Evolutionary conservation across 2,329 filamentous ascomycete species (phyloP).

Genomic region (Diaporthe amygdali): DNA sequence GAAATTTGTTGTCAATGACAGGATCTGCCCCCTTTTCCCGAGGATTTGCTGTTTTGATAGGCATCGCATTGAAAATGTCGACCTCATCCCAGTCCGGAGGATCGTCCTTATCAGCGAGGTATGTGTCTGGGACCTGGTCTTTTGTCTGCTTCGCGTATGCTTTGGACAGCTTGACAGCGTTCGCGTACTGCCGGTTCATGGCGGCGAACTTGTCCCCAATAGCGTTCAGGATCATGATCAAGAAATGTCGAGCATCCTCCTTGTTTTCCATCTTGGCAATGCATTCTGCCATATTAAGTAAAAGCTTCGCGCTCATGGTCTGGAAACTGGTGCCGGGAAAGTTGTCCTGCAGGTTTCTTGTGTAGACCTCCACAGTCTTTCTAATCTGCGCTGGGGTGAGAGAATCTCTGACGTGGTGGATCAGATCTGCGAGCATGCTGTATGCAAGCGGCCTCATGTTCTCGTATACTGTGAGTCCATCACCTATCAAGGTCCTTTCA

Average conservation of each 20-base stretch:
- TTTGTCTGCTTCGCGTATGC: constrained; percentile 74
- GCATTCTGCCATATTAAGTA: constrained; percentile 97
- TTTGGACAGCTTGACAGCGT: constrained; percentile 91
- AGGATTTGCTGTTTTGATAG: constrained; percentile 93
- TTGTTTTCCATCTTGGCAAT: constrained; percentile 95
- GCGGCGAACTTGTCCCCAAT: constrained; percentile 98
- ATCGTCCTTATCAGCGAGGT: constrained; percentile 80
- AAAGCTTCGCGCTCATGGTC: constrained; percentile 97
- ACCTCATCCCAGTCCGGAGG: constrained; percentile 97
- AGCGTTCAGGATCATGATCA: constrained; percentile 96
- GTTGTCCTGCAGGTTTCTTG: constrained; percentile 91
- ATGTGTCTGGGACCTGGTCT: constrained; percentile 70
- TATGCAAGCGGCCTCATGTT: constrained; percentile 95
- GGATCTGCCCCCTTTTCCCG: constrained; percentile 89
- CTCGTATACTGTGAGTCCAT: constrained; percentile 95
- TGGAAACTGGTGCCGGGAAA: constrained; percentile 98
- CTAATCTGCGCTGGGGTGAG: constrained; percentile 89
- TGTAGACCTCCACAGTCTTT: constrained; percentile 96
- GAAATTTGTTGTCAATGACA: constrained; percentile 94
- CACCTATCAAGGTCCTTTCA: constrained; percentile 90
- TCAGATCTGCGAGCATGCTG: constrained; percentile 97
- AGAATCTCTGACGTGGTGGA: constrained; percentile 94
- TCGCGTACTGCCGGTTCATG: constrained; percentile 96
- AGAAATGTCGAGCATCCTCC: constrained; percentile 89
- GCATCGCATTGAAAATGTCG: constrained; percentile 95